Conservation (phyloP, 2,329 filamentous ascomycete species). For the Colletotrichum sp. region DNA sequence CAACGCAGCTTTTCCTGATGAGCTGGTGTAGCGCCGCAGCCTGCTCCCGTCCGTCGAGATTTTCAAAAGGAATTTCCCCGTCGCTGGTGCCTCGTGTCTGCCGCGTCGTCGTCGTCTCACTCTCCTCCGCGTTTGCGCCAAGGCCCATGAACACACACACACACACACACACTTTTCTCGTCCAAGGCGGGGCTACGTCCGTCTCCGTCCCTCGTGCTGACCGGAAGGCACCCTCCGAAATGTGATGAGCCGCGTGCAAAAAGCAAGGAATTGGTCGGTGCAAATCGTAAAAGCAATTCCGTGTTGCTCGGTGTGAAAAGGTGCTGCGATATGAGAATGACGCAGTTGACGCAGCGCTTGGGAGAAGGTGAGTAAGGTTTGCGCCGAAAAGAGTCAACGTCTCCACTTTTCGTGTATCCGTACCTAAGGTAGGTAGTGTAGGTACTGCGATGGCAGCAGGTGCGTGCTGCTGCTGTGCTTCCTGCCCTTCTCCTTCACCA, state of each 20-base stretch:
- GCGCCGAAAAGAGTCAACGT: not conserved
- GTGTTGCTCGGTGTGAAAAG: not conserved
- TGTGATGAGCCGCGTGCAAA: not conserved
- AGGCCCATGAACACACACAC: not conserved
- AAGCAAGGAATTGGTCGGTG: not conserved
- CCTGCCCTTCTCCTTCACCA: not conserved
- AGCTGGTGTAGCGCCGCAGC: not conserved
- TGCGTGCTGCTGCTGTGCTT: not conserved
- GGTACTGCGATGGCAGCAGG: not conserved
- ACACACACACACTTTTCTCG: not conserved
- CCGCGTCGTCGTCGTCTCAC: not conserved
- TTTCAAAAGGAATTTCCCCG: not conserved
- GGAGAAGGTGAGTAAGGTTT: not conserved
- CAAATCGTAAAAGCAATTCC: not conserved
- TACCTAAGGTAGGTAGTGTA: not conserved
- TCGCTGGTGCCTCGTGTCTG: not conserved
- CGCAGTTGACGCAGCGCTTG: not conserved
- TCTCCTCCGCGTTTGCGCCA: not conserved
- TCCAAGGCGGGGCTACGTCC: not conserved
- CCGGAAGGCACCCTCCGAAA: not conserved
- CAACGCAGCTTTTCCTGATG: slow-evolving; percentile 34
- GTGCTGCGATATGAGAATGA: not conserved
- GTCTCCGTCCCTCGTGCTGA: not conserved
- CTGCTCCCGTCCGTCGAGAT: not conserved
- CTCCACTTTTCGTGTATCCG: not conserved